Percentiles rank a stretch among this genome's conserved stretches.
phyloP scores from a whole-genome alignment of 306 rosid species.

The Cucumis melo region DNA sequence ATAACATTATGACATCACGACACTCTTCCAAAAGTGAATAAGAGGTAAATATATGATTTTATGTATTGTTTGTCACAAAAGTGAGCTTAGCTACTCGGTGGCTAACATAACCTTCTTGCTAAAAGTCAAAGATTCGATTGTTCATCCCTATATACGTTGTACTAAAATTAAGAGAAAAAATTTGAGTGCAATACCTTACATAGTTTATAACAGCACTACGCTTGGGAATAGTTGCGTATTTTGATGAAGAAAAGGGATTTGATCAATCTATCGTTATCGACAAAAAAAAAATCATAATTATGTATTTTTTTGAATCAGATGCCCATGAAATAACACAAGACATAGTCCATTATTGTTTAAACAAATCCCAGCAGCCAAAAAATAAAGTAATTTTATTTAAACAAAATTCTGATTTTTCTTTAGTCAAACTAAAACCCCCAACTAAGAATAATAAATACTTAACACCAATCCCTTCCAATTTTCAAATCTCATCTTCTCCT shows the following conservation, averaged over 20 bases:
- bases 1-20: too few relatives aligned
- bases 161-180: too few relatives aligned
- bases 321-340: not conserved
- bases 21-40: too few relatives aligned
- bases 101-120: too few relatives aligned
- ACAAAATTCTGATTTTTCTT: not conserved
- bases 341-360: not conserved
- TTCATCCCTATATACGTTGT: too few relatives aligned
- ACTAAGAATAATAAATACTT: not conserved
- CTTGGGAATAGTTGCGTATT: not conserved
- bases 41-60: too few relatives aligned
- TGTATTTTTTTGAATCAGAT: not conserved
- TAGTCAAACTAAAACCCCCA: not conserved
- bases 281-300: not conserved
- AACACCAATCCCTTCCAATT: not conserved
- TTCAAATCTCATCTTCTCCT: not conserved
- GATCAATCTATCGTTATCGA: not conserved
- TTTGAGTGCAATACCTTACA: not conserved
- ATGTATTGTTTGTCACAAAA: too few relatives aligned
- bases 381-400: too few relatives aligned
- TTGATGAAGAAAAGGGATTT: not conserved
- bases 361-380: constrained; percentile 4
- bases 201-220: not conserved
- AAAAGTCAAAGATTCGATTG: too few relatives aligned
- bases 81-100: too few relatives aligned